Conservation (phyloP, 2,329 filamentous ascomycete genomes). For the Penicillium sp. region DNA sequence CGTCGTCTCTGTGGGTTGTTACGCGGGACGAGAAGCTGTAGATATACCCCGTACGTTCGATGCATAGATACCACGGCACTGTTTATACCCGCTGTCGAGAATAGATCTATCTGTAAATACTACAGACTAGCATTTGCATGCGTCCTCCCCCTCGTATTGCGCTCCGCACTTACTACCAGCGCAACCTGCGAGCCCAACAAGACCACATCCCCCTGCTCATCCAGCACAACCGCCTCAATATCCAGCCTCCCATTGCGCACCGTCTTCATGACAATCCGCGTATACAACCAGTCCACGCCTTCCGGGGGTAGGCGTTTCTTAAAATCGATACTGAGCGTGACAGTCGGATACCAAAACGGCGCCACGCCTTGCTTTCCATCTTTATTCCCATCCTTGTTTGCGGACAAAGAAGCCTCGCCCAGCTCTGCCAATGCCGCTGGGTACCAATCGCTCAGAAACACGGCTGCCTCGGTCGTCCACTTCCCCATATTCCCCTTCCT, state of each 20-base stretch:
- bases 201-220: constrained; percentile 61
- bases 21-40: constrained; percentile 27
- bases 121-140: constrained; percentile 20
- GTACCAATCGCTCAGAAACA: constrained; percentile 65
- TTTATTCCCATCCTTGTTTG: too few species aligned
- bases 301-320: constrained; percentile 66
- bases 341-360: constrained; percentile 70
- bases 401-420: too few species aligned
- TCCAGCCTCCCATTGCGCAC: constrained; percentile 71
- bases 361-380: background rate
- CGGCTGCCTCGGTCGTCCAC: constrained; percentile 63
- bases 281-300: constrained; percentile 69
- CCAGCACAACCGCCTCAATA: constrained; percentile 65
- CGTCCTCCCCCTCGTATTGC: constrained; percentile 56
- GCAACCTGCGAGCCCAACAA: constrained; percentile 66
- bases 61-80: too few species aligned
- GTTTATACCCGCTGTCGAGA: too few species aligned
- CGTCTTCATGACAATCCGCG: constrained; percentile 61
- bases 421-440: constrained; percentile 50
- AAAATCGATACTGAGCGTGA: constrained; percentile 70
- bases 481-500: constrained; percentile 29
- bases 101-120: too few species aligned
- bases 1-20: constrained; percentile 40
- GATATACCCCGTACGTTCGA: background rate
- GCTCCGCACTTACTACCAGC: constrained; percentile 59